These are phyloP conservation scores for Agastache rugosa DNA, from an alignment of 257 asterid species.

Conservation along the genomic window DNA sequence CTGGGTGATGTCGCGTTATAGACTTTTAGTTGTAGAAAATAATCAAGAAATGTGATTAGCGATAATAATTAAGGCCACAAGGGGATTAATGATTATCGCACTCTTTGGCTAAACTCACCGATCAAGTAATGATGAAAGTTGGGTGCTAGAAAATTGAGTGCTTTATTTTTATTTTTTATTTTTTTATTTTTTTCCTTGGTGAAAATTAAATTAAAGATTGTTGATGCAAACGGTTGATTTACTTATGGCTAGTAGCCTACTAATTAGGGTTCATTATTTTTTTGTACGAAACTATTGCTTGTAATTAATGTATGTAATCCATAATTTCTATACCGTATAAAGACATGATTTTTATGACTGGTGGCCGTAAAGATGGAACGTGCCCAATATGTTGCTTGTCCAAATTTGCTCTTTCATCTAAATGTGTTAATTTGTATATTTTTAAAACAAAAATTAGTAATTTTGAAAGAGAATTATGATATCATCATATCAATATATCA, in stretches of 20 bases:
- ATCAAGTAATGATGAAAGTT: constrained; percentile 38
- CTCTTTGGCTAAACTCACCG: constrained; percentile 31
- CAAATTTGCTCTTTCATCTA: not conserved
- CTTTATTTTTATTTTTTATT: not conserved
- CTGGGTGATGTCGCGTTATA: not conserved
- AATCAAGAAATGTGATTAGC: constrained; percentile 35
- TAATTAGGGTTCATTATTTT: not conserved
- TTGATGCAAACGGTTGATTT: not conserved
- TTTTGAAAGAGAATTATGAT: not conserved
- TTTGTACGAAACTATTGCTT: not conserved
- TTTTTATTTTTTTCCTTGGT: not conserved
- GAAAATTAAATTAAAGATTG: not conserved
- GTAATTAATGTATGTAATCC: not conserved
- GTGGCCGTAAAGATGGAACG: constrained; percentile 11
- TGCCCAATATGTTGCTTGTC: not conserved
- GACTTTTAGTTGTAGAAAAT: not conserved
- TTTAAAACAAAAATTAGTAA: not conserved
- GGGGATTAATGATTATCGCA: constrained; percentile 39
- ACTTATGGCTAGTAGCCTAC: not conserved
- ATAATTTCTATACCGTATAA: not conserved
- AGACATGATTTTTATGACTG: not conserved
- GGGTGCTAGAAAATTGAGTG: constrained; percentile 38
- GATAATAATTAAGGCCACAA: constrained; percentile 51
- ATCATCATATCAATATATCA: not conserved
- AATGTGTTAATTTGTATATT: not conserved